A percentile compares a stretch with the other conserved stretches of the same genome.
Conservation (phyloP, 345 rosid species). For the Cardamine chenopodiifolia region DNA sequence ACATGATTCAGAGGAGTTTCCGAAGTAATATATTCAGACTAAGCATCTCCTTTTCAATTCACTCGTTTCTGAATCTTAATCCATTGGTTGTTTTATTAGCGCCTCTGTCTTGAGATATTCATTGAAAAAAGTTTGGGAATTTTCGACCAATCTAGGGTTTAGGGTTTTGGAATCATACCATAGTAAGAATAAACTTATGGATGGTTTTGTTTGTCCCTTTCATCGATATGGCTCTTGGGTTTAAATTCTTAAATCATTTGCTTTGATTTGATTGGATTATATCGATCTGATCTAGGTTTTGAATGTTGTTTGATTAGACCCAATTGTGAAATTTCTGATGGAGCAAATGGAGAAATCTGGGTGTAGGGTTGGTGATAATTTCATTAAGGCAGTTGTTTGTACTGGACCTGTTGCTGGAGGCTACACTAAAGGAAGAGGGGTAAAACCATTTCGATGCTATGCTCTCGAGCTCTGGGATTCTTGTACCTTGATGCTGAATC, state of each 20-base stretch:
- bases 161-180: slow-evolving; percentile 6
- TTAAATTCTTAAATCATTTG: not conserved
- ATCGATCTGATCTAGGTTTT: not conserved
- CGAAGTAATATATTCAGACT: slow-evolving; percentile 33
- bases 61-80: not conserved
- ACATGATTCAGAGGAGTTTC: slow-evolving; percentile 43
- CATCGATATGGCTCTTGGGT: too few species aligned
- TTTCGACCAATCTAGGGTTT: slow-evolving; percentile 28
- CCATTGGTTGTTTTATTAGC: not conserved
- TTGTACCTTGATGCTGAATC: slow-evolving; percentile 15
- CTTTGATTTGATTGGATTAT: not conserved
- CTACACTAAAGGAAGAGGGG: slow-evolving; percentile 69
- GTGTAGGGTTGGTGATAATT: slow-evolving; percentile 71
- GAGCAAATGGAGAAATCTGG: slow-evolving; percentile 89
- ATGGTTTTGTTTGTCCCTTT: too few species aligned
- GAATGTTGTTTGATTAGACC: slow-evolving; percentile 50
- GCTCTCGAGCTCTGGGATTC: slow-evolving; percentile 10
- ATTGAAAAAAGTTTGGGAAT: not conserved
- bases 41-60: slow-evolving; percentile 1
- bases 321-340: slow-evolving; percentile 80
- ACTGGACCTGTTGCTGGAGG: slow-evolving; percentile 60
- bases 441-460: slow-evolving; percentile 26
- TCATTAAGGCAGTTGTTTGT: slow-evolving; percentile 74
- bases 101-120: not conserved
- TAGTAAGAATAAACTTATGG: too few species aligned